A percentile compares a stretch with the other conserved stretches of the same genome.
These are phyloP conservation scores for Tremella yokohamensis DNA, from an alignment of 768 basidiomycete species.

Conservation along the genomic window DNA sequence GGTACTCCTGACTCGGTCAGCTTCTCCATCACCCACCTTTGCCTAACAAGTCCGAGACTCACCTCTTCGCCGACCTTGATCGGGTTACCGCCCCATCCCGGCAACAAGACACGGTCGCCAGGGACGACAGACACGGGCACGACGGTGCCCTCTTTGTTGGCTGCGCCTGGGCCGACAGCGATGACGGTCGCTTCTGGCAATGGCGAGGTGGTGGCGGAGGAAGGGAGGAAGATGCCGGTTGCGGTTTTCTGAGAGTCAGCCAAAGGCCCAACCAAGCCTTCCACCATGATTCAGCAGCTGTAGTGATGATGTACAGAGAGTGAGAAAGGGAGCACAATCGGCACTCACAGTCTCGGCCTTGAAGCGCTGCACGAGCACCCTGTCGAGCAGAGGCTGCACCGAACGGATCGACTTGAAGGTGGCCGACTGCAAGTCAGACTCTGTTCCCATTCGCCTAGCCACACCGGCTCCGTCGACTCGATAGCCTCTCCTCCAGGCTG, in stretches of 20 bases:
- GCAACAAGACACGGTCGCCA: constrained; percentile 88
- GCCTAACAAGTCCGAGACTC: constrained; percentile 53
- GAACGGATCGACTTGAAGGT: constrained; percentile 95
- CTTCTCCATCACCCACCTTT: neutral
- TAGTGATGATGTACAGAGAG: neutral
- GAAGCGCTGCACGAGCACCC: constrained; percentile 94
- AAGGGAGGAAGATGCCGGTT: constrained; percentile 89
- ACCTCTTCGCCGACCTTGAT: constrained; percentile 98
- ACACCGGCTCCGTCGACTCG: no score
- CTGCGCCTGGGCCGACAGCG: constrained; percentile 91
- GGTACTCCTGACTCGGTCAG: constrained; percentile 68
- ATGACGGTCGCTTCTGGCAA: constrained; percentile 97
- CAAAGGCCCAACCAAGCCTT: no score
- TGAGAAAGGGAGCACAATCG: neutral
- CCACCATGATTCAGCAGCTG: neutral
- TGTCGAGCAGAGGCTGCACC: constrained; percentile 86
- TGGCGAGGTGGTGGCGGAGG: constrained; percentile 74
- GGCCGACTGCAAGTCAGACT: constrained; percentile 51
- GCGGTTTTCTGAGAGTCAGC: constrained; percentile 79
- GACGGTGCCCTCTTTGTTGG: constrained; percentile 73
- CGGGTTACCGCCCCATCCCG: constrained; percentile 91
- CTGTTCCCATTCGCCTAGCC: no score
- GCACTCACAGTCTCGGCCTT: constrained; percentile 83
- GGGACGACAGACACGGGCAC: constrained; percentile 73
- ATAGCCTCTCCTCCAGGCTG: no score